A percentile compares a stretch with the other conserved stretches of the same genome.
Evolutionary conservation across 176 grass and related monocot genomes (phyloP).

Genomic region (Zoysia japonica): DNA sequence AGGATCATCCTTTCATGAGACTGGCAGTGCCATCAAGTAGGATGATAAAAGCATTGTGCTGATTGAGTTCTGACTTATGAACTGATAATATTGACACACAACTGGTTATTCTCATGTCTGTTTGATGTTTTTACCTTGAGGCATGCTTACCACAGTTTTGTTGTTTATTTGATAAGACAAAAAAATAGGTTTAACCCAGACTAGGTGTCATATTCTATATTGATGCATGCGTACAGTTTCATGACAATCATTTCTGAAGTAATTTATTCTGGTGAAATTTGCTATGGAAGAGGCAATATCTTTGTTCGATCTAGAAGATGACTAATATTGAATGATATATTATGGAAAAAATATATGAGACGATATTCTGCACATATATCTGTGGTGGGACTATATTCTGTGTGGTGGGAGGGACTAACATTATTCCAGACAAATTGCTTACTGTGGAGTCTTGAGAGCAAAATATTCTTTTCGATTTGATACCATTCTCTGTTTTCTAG

Average conservation of each 20-base stretch:
- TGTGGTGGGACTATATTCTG: neutral
- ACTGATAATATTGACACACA: neutral
- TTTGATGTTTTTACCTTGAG: conserved; percentile 5
- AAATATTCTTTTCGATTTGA: conserved; percentile 17
- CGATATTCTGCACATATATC: neutral
- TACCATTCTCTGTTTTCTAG: conserved; percentile 20
- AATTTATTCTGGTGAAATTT: conserved; percentile 23
- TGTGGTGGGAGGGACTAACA: neutral
- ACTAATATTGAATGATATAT: neutral
- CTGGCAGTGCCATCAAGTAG: neutral
- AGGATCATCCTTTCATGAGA: conserved; percentile 13
- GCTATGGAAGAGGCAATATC: conserved; percentile 1
- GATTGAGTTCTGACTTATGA: neutral
- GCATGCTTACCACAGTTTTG: neutral
- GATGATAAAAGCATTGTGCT: neutral
- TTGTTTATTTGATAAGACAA: neutral
- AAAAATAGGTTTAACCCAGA: neutral
- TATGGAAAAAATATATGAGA: neutral
- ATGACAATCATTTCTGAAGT: neutral
- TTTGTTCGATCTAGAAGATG: neutral
- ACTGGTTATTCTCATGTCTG: conserved; percentile 6
- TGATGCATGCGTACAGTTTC: conserved; percentile 12
- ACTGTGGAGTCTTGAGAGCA: neutral
- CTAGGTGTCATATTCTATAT: neutral
- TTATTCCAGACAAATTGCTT: neutral